phyloP scores from a whole-genome alignment of 2,329 filamentous ascomycete species.

The Aspergillus oerlinghausenensis region DNA sequence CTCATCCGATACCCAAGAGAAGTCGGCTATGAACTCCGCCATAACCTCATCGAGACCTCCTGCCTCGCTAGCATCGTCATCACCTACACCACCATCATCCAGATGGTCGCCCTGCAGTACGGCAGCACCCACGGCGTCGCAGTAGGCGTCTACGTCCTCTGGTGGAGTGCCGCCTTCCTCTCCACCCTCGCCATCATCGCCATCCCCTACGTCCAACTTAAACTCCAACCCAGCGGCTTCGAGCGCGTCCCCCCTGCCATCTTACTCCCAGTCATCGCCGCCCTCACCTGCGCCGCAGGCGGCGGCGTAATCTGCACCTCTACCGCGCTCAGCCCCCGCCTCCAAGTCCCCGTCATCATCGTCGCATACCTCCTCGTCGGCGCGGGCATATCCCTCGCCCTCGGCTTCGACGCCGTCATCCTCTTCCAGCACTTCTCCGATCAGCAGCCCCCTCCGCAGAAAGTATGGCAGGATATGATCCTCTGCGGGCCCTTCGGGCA shows the following conservation, averaged over 20 bases:
- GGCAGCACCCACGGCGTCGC: constrained; percentile 20
- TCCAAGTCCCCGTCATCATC: constrained; percentile 38
- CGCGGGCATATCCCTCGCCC: constrained; percentile 28
- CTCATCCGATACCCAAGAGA: constrained; percentile 27
- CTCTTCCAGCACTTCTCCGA: constrained; percentile 29
- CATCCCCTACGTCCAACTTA: constrained; percentile 34
- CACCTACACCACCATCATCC: constrained; percentile 30
- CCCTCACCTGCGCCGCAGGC: constrained; percentile 38
- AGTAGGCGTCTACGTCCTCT: constrained; percentile 34
- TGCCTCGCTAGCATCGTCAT: constrained; percentile 38
- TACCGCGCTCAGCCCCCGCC: constrained; percentile 19
- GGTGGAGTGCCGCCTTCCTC: constrained; percentile 38
- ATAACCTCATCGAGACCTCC: constrained; percentile 32
- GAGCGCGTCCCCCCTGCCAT: constrained; percentile 30
- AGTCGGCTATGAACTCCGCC: constrained; percentile 26
- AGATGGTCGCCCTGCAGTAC: constrained; percentile 48
- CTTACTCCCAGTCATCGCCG: constrained; percentile 37
- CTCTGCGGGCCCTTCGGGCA: constrained; percentile 39
- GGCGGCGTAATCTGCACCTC: constrained; percentile 33
- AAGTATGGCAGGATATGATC: constrained; percentile 39
- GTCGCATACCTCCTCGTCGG: constrained; percentile 40
- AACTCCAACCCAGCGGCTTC: constrained; percentile 33
- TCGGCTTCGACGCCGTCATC: constrained; percentile 31
- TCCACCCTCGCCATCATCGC: constrained; percentile 28
- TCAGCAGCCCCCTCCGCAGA: constrained; percentile 14